Percentiles rank a stretch among this genome's conserved stretches.
Evolutionary conservation across 768 basidiomycete genomes (phyloP).

Genomic region (Suillus weaverae): DNA sequence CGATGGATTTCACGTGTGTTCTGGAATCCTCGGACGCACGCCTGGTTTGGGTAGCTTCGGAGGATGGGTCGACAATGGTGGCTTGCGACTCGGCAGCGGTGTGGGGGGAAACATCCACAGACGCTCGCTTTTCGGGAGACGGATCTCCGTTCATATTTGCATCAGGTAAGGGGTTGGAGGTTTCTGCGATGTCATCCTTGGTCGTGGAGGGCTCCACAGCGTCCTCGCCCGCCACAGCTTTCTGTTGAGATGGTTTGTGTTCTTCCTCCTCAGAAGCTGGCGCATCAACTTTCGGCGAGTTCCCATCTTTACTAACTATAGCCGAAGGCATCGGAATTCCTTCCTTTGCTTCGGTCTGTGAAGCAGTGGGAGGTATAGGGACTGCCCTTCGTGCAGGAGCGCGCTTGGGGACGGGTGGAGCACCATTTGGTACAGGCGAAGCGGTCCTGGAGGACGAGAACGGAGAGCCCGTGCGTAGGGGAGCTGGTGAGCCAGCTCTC

Average conservation of each 20-base stretch:
- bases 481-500: constrained; percentile 25
- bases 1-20: constrained; percentile 15
- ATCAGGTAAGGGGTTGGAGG: not conserved
- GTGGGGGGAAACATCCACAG: not conserved
- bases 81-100: not conserved
- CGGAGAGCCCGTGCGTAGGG: constrained; percentile 23
- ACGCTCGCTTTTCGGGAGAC: not conserved
- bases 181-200: not conserved
- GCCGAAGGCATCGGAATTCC: not conserved
- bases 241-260: not conserved
- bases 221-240: not conserved
- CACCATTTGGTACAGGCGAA: constrained; percentile 35
- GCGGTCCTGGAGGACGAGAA: constrained; percentile 35
- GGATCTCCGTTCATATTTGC: not conserved
- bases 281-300: not conserved
- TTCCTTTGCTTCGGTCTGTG: not conserved
- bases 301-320: not conserved
- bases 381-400: constrained; percentile 52
- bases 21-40: constrained; percentile 9
- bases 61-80: not conserved
- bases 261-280: constrained; percentile 6
- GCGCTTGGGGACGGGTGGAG: constrained; percentile 65
- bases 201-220: not conserved
- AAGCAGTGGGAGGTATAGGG: constrained; percentile 27
- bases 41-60: not conserved